phyloP scores from a whole-genome alignment of 1,139 yeast species.

The Sugiyamaella paludigena region DNA sequence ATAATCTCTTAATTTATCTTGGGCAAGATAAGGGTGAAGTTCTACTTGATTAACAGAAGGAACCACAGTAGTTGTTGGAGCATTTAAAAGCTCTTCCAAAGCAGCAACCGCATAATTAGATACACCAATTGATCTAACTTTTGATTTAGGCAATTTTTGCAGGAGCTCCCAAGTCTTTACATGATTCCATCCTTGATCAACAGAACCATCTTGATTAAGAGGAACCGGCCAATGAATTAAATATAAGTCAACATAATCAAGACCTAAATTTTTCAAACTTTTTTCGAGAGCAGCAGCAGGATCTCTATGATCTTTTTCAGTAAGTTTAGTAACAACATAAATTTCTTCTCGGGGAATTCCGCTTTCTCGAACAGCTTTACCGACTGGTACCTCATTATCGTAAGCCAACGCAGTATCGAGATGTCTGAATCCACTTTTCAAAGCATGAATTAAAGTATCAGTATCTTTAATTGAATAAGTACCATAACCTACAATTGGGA shows the following conservation, averaged over 20 bases:
- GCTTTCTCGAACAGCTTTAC: constrained; percentile 40
- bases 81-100: constrained; percentile 50
- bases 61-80: constrained; percentile 49
- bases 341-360: constrained; percentile 55
- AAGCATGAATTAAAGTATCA: constrained; percentile 34
- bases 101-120: constrained; percentile 62
- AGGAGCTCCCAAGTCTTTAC: constrained; percentile 50
- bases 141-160: constrained; percentile 56
- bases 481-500: constrained; percentile 9
- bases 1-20: constrained; percentile 56
- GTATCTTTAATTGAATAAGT: not conserved
- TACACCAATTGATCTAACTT: constrained; percentile 68
- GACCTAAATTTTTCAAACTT: constrained; percentile 57
- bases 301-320: constrained; percentile 56
- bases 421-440: constrained; percentile 53
- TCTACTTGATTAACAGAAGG: constrained; percentile 78
- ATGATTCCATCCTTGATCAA: not conserved
- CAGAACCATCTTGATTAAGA: constrained; percentile 33
- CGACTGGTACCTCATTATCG: constrained; percentile 54
- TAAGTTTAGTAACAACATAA: constrained; percentile 69
- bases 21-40: constrained; percentile 72
- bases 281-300: constrained; percentile 54
- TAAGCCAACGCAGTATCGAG: constrained; percentile 61
- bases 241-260: constrained; percentile 70
- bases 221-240: constrained; percentile 62